phyloP scores from a whole-genome alignment of 2,329 filamentous ascomycete species.

The Coniochaeta ligniaria region DNA sequence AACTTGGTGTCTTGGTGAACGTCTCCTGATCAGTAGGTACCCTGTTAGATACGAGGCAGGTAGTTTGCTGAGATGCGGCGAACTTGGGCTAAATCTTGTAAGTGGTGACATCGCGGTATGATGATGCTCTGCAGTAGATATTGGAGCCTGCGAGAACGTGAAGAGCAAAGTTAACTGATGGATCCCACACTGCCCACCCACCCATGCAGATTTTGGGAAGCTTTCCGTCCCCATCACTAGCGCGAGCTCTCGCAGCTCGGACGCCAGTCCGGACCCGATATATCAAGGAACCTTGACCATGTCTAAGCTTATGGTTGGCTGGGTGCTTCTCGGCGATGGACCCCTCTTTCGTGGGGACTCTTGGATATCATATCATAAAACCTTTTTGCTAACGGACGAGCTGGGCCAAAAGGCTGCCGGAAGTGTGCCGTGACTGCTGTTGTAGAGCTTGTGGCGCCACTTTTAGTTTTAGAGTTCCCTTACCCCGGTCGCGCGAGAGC shows the following conservation, averaged over 20 bases:
- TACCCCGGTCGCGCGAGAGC: not conserved
- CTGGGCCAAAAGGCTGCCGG: not conserved
- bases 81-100: not conserved
- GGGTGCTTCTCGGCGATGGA: not conserved
- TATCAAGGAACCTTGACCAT: not conserved
- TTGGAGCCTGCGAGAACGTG: too few relatives aligned
- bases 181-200: too few relatives aligned
- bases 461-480: not conserved
- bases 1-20: not conserved
- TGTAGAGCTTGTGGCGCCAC: not conserved
- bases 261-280: not conserved
- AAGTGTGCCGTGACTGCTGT: too few relatives aligned
- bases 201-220: too few relatives aligned
- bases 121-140: not conserved
- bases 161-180: too few relatives aligned
- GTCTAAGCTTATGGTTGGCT: not conserved
- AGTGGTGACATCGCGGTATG: not conserved
- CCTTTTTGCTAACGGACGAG: not conserved
- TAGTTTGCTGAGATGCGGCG: not conserved
- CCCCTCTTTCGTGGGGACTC: not conserved
- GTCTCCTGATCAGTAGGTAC: not conserved
- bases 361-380: not conserved
- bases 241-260: not conserved
- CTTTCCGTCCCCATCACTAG: not conserved
- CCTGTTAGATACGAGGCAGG: not conserved